Evolutionary conservation across 2,329 filamentous ascomycete genomes (phyloP).

Genomic region (Aspergillus melleus): DNA sequence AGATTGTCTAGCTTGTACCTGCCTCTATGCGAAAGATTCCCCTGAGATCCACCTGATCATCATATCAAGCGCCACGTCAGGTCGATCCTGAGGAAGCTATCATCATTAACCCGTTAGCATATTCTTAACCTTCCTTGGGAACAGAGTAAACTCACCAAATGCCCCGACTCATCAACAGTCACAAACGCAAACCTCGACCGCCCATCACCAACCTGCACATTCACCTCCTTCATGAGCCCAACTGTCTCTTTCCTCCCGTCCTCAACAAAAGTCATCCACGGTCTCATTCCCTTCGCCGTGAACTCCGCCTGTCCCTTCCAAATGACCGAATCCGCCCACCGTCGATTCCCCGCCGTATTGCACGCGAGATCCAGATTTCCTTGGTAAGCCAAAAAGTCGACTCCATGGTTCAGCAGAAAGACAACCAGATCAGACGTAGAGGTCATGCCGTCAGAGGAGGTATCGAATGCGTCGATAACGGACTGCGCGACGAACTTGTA

Average conservation of each 20-base stretch:
- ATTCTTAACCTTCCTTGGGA: background rate
- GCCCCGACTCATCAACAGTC: conserved; percentile 14
- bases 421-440: conserved; percentile 6
- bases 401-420: conserved; percentile 14
- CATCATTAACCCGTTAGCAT: background rate
- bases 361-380: conserved; percentile 28
- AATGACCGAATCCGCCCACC: conserved; percentile 22
- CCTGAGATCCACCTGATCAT: conserved; percentile 38
- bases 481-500: conserved; percentile 11
- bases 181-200: conserved; percentile 16
- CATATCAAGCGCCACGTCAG: conserved; percentile 15
- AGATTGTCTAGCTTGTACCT: background rate
- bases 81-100: conserved; percentile 14
- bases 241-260: conserved; percentile 7
- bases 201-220: background rate
- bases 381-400: conserved; percentile 25
- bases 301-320: conserved; percentile 29
- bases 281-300: conserved; percentile 12
- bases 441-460: conserved; percentile 13
- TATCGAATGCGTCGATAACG: conserved; percentile 14
- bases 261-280: conserved; percentile 17
- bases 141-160: conserved; percentile 12
- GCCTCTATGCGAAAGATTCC: conserved; percentile 36
- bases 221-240: conserved; percentile 11
- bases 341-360: conserved; percentile 26